Conservation (phyloP, 495 filamentous ascomycete genomes). For the Delitschia confertaspora region DNA sequence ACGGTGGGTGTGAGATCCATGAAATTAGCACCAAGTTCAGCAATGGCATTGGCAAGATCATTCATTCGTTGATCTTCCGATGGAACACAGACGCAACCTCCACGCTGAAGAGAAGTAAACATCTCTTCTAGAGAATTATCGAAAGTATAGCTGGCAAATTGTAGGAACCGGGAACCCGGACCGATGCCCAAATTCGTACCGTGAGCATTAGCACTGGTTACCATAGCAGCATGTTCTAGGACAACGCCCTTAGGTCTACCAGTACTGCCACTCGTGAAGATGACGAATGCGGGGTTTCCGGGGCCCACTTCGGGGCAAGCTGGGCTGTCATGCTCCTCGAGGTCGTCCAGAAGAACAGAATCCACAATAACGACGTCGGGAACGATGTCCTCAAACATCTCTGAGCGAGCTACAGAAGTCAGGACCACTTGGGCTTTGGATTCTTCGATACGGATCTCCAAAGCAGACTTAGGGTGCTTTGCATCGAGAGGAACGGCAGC, state of each 20-base stretch:
- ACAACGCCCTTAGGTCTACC: conserved; percentile 23
- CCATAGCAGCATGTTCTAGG: conserved; percentile 15
- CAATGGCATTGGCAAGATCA: conserved; percentile 13
- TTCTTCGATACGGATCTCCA: conserved; percentile 24
- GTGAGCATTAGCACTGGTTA: conserved; percentile 18
- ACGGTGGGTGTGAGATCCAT: conserved; percentile 24
- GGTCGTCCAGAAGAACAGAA: conserved; percentile 16
- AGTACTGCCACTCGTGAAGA: conserved; percentile 25
- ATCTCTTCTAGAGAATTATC: conserved; percentile 23
- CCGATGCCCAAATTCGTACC: conserved; percentile 17
- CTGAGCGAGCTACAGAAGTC: conserved; percentile 11
- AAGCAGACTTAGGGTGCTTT: conserved; percentile 21
- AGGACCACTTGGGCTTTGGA: conserved; percentile 21
- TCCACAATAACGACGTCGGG: conserved; percentile 23
- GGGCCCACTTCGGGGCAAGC: conserved; percentile 13
- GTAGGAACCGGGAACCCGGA: conserved; percentile 11
- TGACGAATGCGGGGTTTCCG: conserved; percentile 20
- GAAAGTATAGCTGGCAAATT: conserved; percentile 24
- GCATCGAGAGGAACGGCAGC: conserved; percentile 26
- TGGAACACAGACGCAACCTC: conserved; percentile 23
- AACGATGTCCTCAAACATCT: conserved; percentile 25
- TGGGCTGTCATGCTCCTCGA: conserved; percentile 2
- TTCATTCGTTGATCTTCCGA: conserved; percentile 23
- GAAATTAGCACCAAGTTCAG: conserved; percentile 17
- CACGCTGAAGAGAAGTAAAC: conserved; percentile 21